phyloP scores from a whole-genome alignment of 441 rosid species.

The Populus hybrid region DNA sequence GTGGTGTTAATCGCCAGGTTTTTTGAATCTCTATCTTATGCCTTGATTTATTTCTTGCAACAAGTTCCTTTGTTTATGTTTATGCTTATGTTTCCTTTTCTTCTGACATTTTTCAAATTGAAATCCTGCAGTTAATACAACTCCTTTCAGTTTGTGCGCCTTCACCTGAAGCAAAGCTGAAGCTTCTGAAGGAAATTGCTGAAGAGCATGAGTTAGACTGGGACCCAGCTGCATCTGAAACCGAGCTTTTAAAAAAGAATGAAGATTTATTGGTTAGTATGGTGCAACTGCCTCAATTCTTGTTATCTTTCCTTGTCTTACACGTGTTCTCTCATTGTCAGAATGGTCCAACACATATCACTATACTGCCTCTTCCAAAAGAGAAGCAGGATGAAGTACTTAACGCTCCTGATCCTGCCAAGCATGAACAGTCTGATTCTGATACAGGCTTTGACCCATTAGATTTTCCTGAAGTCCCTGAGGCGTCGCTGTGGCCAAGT shows the following conservation, averaged over 20 bases:
- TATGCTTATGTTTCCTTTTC: slow-evolving; percentile 3
- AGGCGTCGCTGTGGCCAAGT: slow-evolving; percentile 40
- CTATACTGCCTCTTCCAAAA: slow-evolving; percentile 70
- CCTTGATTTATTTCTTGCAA: slow-evolving; percentile 1
- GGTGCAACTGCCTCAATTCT: background rate
- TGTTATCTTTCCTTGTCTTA: slow-evolving; percentile 24
- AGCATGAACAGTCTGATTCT: slow-evolving; percentile 48
- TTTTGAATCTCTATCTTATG: slow-evolving; percentile 4
- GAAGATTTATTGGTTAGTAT: slow-evolving; percentile 76
- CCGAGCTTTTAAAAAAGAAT: slow-evolving; percentile 74
- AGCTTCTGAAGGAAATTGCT: slow-evolving; percentile 91
- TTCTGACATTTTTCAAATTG: slow-evolving; percentile 3
- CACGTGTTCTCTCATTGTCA: slow-evolving; percentile 29
- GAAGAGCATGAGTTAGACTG: slow-evolving; percentile 94
- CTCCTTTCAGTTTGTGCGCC: slow-evolving; percentile 86
- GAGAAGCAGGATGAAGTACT: slow-evolving; percentile 61
- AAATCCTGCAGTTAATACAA: slow-evolving; percentile 67
- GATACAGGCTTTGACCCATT: slow-evolving; percentile 50
- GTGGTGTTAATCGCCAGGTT: slow-evolving; percentile 96
- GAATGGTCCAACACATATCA: slow-evolving; percentile 80
- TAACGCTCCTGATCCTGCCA: slow-evolving; percentile 28
- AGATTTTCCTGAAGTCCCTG: slow-evolving; percentile 85
- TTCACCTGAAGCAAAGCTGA: slow-evolving; percentile 64
- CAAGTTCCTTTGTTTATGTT: background rate
- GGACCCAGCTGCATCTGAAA: slow-evolving; percentile 88